Percentiles rank a stretch among this genome's conserved stretches.
Evolutionary conservation across 1,284 basidiomycete species (phyloP).

Genomic region (Prillingera fragicola): DNA sequence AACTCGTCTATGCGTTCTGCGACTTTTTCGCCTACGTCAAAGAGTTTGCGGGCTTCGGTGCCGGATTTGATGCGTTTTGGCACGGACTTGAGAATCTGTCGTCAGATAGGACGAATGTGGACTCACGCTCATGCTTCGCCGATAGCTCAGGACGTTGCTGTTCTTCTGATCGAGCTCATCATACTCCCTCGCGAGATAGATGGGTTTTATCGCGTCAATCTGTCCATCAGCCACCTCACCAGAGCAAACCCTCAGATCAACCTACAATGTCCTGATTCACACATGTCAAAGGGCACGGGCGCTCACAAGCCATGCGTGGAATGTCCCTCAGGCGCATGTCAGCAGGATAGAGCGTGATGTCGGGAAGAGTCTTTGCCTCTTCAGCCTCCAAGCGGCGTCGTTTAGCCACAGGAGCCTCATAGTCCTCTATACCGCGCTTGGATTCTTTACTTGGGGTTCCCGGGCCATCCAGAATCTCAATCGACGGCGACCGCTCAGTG

Average conservation of each 20-base stretch:
- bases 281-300: constrained; percentile 40
- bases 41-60: constrained; percentile 37
- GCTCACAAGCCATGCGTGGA: constrained; percentile 30
- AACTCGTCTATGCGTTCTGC: constrained; percentile 45
- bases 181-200: constrained; percentile 43
- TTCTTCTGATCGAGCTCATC: constrained; percentile 45
- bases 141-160: constrained; percentile 44
- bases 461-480: no score
- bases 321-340: constrained; percentile 36
- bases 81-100: constrained; percentile 40
- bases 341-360: constrained; percentile 27
- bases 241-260: not conserved
- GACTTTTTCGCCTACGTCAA: constrained; percentile 45
- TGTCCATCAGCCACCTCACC: constrained; percentile 4
- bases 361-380: constrained; percentile 8
- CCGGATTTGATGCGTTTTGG: constrained; percentile 40
- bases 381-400: not conserved
- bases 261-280: constrained; percentile 47
- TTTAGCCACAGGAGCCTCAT: no score
- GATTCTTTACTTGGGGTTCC: no score
- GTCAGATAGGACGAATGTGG: not conserved
- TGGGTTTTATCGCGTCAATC: constrained; percentile 48
- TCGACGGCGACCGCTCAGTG: no score
- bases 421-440: no score
- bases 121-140: constrained; percentile 45